Evolutionary conservation across 1,284 basidiomycete species (phyloP).

Genomic region (Exobasidium cylindrosporum): DNA sequence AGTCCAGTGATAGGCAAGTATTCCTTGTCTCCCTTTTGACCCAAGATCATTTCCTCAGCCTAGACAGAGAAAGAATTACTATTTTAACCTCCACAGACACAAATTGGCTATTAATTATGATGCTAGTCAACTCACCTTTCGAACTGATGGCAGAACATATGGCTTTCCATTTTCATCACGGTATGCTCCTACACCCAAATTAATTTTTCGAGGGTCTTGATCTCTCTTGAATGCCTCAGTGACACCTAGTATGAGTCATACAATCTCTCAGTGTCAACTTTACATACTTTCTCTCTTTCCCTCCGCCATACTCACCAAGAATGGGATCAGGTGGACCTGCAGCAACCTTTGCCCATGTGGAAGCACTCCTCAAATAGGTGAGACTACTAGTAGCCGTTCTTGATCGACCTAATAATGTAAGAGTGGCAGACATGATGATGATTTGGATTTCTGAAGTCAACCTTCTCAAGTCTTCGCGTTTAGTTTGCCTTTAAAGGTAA

Average conservation of each 20-base stretch:
- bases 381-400: background rate
- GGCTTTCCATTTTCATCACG: constrained; percentile 93
- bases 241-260: no score
- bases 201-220: constrained; percentile 85
- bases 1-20: constrained; percentile 96
- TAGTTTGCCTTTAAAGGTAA: no score
- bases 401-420: background rate
- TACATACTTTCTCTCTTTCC: no score
- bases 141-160: constrained; percentile 84
- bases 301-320: constrained; percentile 59
- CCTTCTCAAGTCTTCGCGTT: no score
- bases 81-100: no score
- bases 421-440: background rate
- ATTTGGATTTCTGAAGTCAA: no score
- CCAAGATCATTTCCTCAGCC: constrained; percentile 76
- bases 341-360: constrained; percentile 77
- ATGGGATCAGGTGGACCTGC: constrained; percentile 90
- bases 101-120: constrained; percentile 13
- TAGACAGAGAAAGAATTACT: no score
- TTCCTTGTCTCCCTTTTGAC: constrained; percentile 83
- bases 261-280: no score
- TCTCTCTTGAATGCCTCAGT: constrained; percentile 88
- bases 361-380: constrained; percentile 45
- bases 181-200: constrained; percentile 80
- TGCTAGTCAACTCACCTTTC: constrained; percentile 65